Evolutionary conservation across 2,329 filamentous ascomycete species (phyloP).

Genomic region (Fusarium paranaense): DNA sequence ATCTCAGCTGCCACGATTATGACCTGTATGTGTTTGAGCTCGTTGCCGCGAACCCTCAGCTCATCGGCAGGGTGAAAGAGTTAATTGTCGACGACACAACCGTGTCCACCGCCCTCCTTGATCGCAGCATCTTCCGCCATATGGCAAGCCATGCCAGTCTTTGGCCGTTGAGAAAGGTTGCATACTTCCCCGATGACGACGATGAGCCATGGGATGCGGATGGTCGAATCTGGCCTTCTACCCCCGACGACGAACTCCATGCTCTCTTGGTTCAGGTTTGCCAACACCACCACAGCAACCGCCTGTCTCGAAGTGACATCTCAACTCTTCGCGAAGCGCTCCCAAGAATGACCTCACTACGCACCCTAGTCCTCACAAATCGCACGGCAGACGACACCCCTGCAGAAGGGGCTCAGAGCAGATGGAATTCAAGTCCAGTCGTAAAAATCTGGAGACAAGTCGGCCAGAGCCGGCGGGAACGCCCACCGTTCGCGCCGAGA

Average conservation of each 20-base stretch:
- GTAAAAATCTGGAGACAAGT: not conserved
- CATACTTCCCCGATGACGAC: not conserved
- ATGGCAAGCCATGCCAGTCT: no score
- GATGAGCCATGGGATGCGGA: not conserved
- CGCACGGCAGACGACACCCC: not conserved
- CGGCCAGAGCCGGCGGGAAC: no score
- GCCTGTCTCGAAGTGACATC: not conserved
- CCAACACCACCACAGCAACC: not conserved
- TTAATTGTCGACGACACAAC: slow-evolving; percentile 29
- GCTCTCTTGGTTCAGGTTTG: not conserved
- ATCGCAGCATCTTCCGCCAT: no score
- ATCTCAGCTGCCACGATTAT: not conserved
- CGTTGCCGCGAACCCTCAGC: not conserved
- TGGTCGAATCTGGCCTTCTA: not conserved
- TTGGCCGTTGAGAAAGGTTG: no score
- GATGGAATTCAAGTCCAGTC: not conserved
- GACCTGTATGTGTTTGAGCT: no score
- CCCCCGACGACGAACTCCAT: not conserved
- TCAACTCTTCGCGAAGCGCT: not conserved
- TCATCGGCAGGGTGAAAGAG: not conserved
- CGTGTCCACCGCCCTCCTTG: not conserved
- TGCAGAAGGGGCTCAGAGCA: not conserved
- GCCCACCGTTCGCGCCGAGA: not conserved
- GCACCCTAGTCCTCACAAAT: not conserved
- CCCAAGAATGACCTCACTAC: not conserved